phyloP scores from a whole-genome alignment of 2,329 filamentous ascomycete species.

The Waltergamsia citrina region DNA sequence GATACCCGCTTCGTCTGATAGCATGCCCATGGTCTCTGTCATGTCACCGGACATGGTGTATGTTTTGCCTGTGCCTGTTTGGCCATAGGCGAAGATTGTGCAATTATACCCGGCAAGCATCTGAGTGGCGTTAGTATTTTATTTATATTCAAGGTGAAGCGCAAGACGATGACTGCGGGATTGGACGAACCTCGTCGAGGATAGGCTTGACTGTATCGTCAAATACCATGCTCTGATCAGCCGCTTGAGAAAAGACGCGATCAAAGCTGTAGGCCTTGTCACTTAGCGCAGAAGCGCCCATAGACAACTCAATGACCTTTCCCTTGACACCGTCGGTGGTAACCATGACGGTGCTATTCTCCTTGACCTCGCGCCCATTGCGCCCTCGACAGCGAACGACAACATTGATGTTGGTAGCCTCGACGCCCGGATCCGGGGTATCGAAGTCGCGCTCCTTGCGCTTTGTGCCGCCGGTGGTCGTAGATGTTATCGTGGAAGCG shows the following conservation, averaged over 20 bases:
- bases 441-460: slow-evolving; percentile 85
- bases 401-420: slow-evolving; percentile 96
- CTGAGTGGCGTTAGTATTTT: slow-evolving; percentile 29
- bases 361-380: slow-evolving; percentile 83
- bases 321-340: slow-evolving; percentile 82
- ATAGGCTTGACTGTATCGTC: slow-evolving; percentile 94
- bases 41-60: slow-evolving; percentile 99
- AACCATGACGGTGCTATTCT: slow-evolving; percentile 92
- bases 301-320: slow-evolving; percentile 73
- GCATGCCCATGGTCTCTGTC: slow-evolving; percentile 72
- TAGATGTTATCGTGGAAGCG: slow-evolving; percentile 53
- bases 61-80: slow-evolving; percentile 96
- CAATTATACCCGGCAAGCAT: slow-evolving; percentile 95
- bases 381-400: slow-evolving; percentile 90
- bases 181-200: slow-evolving; percentile 67
- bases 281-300: slow-evolving; percentile 85
- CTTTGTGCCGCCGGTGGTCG: slow-evolving; percentile 56
- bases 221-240: slow-evolving; percentile 88
- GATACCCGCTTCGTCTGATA: slow-evolving; percentile 89
- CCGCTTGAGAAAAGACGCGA: slow-evolving; percentile 90
- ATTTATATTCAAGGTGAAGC: slow-evolving; percentile 6
- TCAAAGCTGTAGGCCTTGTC: slow-evolving; percentile 98
- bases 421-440: slow-evolving; percentile 46
- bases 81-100: slow-evolving; percentile 96
- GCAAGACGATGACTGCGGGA: not conserved